A percentile compares a stretch with the other conserved stretches of the same genome.
These are phyloP conservation scores for Kodamaea plutei DNA, from an alignment of 1,139 yeast species.

Conservation along the genomic window DNA sequence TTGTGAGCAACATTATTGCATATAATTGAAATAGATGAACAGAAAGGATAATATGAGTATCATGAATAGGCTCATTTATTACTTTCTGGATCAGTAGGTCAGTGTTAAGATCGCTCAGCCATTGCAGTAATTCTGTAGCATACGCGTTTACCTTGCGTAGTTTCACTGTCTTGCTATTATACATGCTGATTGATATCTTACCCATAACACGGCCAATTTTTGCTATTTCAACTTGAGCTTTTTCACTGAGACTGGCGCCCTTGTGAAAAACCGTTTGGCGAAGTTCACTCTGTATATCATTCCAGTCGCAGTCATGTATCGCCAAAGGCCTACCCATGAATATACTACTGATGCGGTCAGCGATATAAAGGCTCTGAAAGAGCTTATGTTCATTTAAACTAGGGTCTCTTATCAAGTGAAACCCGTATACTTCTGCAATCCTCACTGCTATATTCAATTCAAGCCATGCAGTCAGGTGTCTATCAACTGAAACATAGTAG, in stretches of 20 bases:
- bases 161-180: constrained; percentile 29
- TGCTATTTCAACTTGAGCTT: constrained; percentile 6
- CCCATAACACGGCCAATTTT: constrained; percentile 20
- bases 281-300: constrained; percentile 17
- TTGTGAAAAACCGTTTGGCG: neutral
- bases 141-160: constrained; percentile 26
- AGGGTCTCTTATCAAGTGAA: constrained; percentile 1
- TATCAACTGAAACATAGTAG: constrained; percentile 31
- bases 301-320: constrained; percentile 38
- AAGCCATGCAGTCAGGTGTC: constrained; percentile 37
- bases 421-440: constrained; percentile 8
- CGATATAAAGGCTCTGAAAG: constrained; percentile 27
- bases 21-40: constrained; percentile 7
- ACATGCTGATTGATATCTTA: constrained; percentile 27
- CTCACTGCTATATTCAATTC: constrained; percentile 7
- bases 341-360: constrained; percentile 33
- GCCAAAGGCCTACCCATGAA: constrained; percentile 37
- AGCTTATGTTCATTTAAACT: neutral
- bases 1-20: constrained; percentile 6
- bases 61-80: constrained; percentile 3
- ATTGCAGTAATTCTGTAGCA: constrained; percentile 32
- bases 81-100: constrained; percentile 3
- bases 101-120: constrained; percentile 24
- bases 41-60: constrained; percentile 5
- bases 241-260: constrained; percentile 1